Percentiles rank a stretch among this genome's conserved stretches.
phyloP scores from a whole-genome alignment of 352 stramenopile genomes.

The Pythium monospermum region DNA sequence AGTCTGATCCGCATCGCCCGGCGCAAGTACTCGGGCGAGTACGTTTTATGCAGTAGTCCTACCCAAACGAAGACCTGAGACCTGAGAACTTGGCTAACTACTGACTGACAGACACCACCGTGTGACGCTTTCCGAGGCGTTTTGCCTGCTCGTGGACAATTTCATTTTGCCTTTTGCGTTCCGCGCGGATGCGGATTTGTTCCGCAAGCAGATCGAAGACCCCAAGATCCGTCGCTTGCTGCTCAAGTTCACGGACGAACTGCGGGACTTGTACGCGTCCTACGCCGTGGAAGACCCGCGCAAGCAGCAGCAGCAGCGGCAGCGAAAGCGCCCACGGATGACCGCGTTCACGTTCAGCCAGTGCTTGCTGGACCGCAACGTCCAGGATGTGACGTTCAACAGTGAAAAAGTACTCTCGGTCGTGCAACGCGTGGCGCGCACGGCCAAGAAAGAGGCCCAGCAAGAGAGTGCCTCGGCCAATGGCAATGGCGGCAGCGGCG shows the following conservation, averaged over 20 bases:
- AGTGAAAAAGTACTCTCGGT: conserved; percentile 53
- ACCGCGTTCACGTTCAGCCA: conserved; percentile 59
- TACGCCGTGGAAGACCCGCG: conserved; percentile 48
- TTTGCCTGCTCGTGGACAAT: conserved; percentile 73
- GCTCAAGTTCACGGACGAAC: conserved; percentile 56
- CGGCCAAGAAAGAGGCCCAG: conserved; percentile 24
- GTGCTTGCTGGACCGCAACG: conserved; percentile 52
- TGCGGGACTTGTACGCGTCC: conserved; percentile 47
- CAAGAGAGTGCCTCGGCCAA: not conserved
- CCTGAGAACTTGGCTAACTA: not conserved
- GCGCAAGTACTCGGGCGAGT: conserved; percentile 66
- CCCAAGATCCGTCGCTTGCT: conserved; percentile 53
- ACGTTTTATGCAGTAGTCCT: conserved; percentile 11
- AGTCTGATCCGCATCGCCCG: conserved; percentile 47
- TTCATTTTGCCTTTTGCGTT: conserved; percentile 71
- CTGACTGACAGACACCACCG: conserved; percentile 34
- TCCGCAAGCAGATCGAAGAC: conserved; percentile 68
- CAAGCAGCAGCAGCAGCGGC: not conserved
- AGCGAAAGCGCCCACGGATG: conserved; percentile 33
- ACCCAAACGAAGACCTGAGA: not conserved
- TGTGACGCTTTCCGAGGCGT: conserved; percentile 64
- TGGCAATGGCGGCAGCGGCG: conserved; percentile 1
- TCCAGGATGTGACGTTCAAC: conserved; percentile 58
- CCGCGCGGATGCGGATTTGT: conserved; percentile 64
- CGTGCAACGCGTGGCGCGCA: conserved; percentile 45